Evolutionary conservation across 441 rosid genomes (phyloP), one percentile per base, ranked within the genome.

Genomic region (Erodium trifolium): DNA sequence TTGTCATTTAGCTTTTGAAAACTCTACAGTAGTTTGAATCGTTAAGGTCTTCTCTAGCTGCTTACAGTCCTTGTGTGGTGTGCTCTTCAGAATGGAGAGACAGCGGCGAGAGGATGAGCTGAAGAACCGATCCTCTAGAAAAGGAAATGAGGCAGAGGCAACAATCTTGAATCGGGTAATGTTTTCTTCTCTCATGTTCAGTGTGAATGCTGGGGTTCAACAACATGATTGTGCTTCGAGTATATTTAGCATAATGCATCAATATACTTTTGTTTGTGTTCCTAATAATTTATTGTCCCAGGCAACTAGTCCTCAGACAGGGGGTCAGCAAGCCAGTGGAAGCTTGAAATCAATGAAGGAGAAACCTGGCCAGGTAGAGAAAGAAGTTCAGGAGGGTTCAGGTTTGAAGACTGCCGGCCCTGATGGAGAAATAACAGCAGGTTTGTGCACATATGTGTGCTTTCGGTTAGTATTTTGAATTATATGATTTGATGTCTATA

Each of bases 351-450:
- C 94, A 14, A 78, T 86, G 91, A 96, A 93, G 80, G 98, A 91
- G 18, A 96, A 96, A 82, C 69, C 80, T 37, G 76, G 88, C 68
- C 64, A 19, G 64, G 64, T 19, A 60, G 64, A 19, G 64, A 91
- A 93, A 82, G 97, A 89, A 75, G 77, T 78, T 19, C 92, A 80
- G 39, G 98, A 91, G 73, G 96, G 88, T 67, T 68, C 99, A 47
- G 83, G 85, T 70, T 81, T 96, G 78, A 89, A 93, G 82, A 88
- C 90, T 79, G 97, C 96, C 34, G 99, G 98, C 60, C 83, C 97
- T 19, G 93, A 80, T 63, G 99, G 98, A 39, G 99, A 93, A 82
- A 93, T 96, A 78, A 92, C 97, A 53, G 99, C 99, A 84, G 99
- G 99, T 95, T 76, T 70, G 81, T 82, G 66, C 71, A 19, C 49